Conservation (phyloP, 2,329 filamentous ascomycete genomes). For the Aspergillus ibericus region DNA sequence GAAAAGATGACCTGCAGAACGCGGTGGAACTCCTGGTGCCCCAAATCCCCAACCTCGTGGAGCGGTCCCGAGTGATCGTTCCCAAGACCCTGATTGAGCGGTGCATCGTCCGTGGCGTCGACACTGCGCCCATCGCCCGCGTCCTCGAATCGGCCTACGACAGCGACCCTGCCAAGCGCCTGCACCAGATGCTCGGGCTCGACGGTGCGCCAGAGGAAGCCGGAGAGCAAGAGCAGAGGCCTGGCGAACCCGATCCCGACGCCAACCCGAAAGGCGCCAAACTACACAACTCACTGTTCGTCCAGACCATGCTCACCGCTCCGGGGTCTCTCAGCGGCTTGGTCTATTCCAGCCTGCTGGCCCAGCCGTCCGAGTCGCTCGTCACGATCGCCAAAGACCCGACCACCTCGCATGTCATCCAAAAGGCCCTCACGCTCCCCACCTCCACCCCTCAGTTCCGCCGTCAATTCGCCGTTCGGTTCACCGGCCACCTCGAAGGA, state of each 20-base stretch:
- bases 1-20: conserved; percentile 78
- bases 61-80: conserved; percentile 73
- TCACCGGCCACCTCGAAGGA: conserved; percentile 61
- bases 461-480: conserved; percentile 63
- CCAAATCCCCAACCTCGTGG: conserved; percentile 70
- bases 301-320: conserved; percentile 74
- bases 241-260: conserved; percentile 12
- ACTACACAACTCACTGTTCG: conserved; percentile 79
- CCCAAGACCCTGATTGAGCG: conserved; percentile 81
- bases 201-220: conserved; percentile 53
- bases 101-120: conserved; percentile 66
- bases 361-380: conserved; percentile 57
- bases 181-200: conserved; percentile 62
- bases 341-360: conserved; percentile 70
- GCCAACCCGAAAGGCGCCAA: conserved; percentile 45
- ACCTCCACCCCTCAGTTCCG: conserved; percentile 57
- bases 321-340: conserved; percentile 68
- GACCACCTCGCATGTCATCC: conserved; percentile 62
- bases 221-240: conserved; percentile 47
- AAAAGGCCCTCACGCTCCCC: conserved; percentile 59
- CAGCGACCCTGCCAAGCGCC: conserved; percentile 49
- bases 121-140: conserved; percentile 56
- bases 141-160: conserved; percentile 60
- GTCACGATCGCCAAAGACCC: conserved; percentile 66
- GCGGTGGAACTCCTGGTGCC: conserved; percentile 72